Evolutionary conservation across 371 early-diverging fungal species (phyloP), one percentile per base, ranked within the genome.

Genomic region (Sporodiniella umbellata): DNA sequence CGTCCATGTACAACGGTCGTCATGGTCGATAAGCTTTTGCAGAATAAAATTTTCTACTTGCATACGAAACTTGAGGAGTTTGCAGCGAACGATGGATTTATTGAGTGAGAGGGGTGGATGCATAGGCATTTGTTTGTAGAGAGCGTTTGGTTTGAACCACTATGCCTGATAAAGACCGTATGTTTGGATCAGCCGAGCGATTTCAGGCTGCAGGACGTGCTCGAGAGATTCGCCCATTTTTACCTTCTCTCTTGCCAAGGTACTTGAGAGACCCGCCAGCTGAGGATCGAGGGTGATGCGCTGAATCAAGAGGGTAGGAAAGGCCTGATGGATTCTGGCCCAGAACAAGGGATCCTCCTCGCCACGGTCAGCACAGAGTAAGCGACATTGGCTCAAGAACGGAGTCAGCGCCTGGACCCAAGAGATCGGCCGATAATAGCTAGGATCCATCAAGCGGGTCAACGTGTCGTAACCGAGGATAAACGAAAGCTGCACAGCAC

Each of bases 381-480:
- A 55, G 23, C 48, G 51, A 26, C 66, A 64, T 1, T 26, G 14
- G 1, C 57, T 47, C 56, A 83, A 80, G 55, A 82, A 80, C 0
- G 83, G 78, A 0, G 54, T 61, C 42, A 80, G 59, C 1, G 69
- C 69, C 1, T 59, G 51, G 33, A 65, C 63, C 0, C 68, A 59
- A 3, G 75, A 43, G 0, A 56, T 46, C 12, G 58, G 56, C 2
- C 49, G 48, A 55, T 86, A 86, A 51, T 86, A 86, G 33, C 74
- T 77, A n/a, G 81, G 76, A 52, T 83, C 77, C 28, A 86, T 62
- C 12, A 86, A 60, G 6, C 86, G 70, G 4, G 57, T 64, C 49
- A 86, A 53, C 1, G 86, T 86, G 46, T 86, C 86, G 24, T 69
- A 72, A 1, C 86, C 86, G 60, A 86, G 42, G 49, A 86, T 78